Base-by-base conservation (phyloP, 2,329 filamentous ascomycete species). In the Colletotrichum lupini region DNA sequence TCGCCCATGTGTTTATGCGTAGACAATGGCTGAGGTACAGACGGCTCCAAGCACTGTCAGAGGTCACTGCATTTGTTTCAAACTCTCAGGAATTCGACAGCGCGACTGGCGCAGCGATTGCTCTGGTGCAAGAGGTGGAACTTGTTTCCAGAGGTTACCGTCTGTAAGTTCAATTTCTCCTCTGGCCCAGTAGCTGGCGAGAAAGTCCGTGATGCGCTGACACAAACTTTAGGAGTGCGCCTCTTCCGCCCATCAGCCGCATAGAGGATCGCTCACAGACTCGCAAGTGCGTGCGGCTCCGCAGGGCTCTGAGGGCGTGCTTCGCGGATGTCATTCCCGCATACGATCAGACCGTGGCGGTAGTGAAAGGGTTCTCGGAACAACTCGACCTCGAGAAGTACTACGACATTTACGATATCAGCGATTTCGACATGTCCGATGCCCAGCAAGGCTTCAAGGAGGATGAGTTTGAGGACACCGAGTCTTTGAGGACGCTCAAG, bases 61-160 rank as follows among this genome's bases (percentile, higher is more conserved):
- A 92, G 75, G 91, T 93, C 5, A 90, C 90, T 12, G 83, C 86
- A 0, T 91, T 97, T 76, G 91, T 97, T 58, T 87, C 90, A 59
- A 92, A 91, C 78, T 92, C 95, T 52, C 94, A 97, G 79, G 91
- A 92, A 62, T 95, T 97, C 77, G 95, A 98, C 82, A 90, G 92
- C 53, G 92, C 92, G 26, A 92, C 90, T 53, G 92, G 92, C 52
- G 93, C 94, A 37, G 93, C 94, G 2, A 86, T 98, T 68, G 91
- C 93, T 49, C 89, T 98, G 73, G 92, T 98, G 75, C 95, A 98
- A 81, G 95, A 98, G 83, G 95, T 98, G n/a, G 95, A 98, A 84
- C 88, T 98, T 37, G 95, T 98, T 30, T 97, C 95, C 35, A 91
- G 95, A 77, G 95, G 95, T 26, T 98, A 97, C 82, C 89, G 94